Evolutionary conservation across 352 stramenopile species (phyloP).

Genomic region (Hyaloperonospora brassicae): DNA sequence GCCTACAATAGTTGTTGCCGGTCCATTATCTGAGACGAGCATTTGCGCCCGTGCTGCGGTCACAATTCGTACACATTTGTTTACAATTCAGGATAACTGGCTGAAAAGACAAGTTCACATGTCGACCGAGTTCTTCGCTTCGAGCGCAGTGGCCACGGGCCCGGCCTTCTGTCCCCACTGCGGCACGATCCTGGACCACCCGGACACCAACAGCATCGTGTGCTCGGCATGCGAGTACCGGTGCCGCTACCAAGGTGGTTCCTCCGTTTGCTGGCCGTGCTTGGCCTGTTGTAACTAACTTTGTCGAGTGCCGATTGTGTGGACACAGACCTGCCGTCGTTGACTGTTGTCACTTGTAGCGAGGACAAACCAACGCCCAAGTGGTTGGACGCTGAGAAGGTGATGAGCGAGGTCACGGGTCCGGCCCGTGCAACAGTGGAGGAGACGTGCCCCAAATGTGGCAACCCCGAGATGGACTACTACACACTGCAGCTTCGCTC

Average conservation of each 20-base stretch:
- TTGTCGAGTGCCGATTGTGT: slow-evolving; percentile 2
- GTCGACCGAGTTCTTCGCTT: slow-evolving; percentile 63
- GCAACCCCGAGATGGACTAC: slow-evolving; percentile 95
- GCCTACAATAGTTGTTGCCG: slow-evolving; percentile 5
- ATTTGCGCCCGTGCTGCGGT: not conserved
- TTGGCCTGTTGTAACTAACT: not conserved
- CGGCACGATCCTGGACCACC: slow-evolving; percentile 82
- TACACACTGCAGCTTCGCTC: slow-evolving; percentile 99
- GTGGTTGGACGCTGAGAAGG: slow-evolving; percentile 66
- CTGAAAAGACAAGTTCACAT: slow-evolving; percentile 29
- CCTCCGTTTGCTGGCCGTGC: not conserved
- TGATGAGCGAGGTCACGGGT: slow-evolving; percentile 75
- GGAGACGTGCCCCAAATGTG: slow-evolving; percentile 97
- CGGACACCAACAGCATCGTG: slow-evolving; percentile 82
- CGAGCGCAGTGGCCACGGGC: slow-evolving; percentile 42
- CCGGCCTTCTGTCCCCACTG: slow-evolving; percentile 85
- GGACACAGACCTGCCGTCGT: slow-evolving; percentile 61
- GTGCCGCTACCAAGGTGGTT: slow-evolving; percentile 74
- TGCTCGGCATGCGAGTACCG: slow-evolving; percentile 81
- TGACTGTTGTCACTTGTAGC: slow-evolving; percentile 66
- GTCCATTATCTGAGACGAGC: not conserved
- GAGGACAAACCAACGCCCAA: slow-evolving; percentile 73
- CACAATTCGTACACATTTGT: slow-evolving; percentile 1
- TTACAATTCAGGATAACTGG: slow-evolving; percentile 18
- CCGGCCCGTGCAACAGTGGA: slow-evolving; percentile 93